Evolutionary conservation across 164 flowering plant genomes (phyloP), one percentile per base, ranked within the genome.

Genomic region (Vitis labrusca): DNA sequence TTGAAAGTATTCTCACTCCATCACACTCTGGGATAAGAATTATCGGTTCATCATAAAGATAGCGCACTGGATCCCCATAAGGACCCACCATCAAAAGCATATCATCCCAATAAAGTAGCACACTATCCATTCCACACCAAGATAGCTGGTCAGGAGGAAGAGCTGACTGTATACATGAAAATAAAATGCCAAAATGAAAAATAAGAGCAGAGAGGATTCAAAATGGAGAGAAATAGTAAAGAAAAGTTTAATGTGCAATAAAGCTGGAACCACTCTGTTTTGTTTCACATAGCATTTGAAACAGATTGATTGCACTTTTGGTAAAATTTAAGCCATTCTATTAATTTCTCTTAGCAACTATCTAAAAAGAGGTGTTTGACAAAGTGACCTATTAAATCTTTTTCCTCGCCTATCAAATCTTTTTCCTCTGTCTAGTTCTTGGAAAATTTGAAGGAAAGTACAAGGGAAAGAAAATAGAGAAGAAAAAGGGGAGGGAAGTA

Each of bases 41-140:
- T 49, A 96, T 71, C 2, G 97, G 97, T 66, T 96, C 99, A 79
- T 96, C 99, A 85, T 91, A 93, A 14, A 88, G 47, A 76, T 96
- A 96, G 37, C 81, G 85, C 29, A 93, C 89, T 13, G 97, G 91
- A 65, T 91, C 96, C 55, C 86, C 97, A 75, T 53, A 76, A 52
- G 98, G 97, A 59, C 98, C 98, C 70, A 93, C 92, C 99, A 96
- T 91, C 85, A 96, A 73, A 57, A 96, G 92, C 85, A 78, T 73
- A 74, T 91, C 99, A 81, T 93, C 97, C 98, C 98, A 93, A 69
- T 88, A 93, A 59, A 96, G 91, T 27, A 96, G 78, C 60, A 96
- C 92, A 70, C 90, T 88, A 65, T 96, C 92, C 89, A 88, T 70
- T 77, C 97, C 99, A 83, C 99, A 96, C 99, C 99, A 96, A 74